These are phyloP conservation scores for Medicago lupulina DNA, from an alignment of 306 rosid species.

Conservation along the genomic window DNA sequence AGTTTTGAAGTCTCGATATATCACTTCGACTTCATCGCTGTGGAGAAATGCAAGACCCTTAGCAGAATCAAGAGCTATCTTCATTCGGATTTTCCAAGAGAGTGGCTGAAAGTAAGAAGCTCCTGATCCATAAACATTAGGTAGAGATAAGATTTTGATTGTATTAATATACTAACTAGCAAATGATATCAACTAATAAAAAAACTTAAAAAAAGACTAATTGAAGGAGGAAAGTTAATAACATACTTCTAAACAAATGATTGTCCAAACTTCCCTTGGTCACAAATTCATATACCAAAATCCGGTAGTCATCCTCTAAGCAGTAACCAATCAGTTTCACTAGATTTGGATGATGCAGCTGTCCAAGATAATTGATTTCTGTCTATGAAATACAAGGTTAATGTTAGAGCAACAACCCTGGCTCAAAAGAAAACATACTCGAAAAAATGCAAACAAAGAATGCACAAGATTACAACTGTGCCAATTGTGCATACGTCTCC, in stretches of 20 bases:
- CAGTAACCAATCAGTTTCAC: constrained; percentile 90
- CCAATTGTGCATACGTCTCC: neutral
- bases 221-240: neutral
- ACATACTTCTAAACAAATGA: constrained; percentile 93
- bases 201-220: neutral
- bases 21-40: constrained; percentile 83
- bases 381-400: constrained; percentile 58
- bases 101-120: constrained; percentile 82
- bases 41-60: constrained; percentile 95
- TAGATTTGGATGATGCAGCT: constrained; percentile 86
- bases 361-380: constrained; percentile 93
- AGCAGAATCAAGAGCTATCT: constrained; percentile 84
- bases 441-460: neutral
- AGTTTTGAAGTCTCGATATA: constrained; percentile 86
- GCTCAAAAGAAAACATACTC: neutral
- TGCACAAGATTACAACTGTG: neutral
- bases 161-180: neutral
- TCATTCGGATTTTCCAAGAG: constrained; percentile 88
- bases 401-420: neutral
- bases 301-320: constrained; percentile 91
- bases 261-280: constrained; percentile 90
- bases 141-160: constrained; percentile 19
- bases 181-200: constrained; percentile 4
- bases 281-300: constrained; percentile 86
- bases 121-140: constrained; percentile 58